Conservation (phyloP, 2,329 filamentous ascomycete species). For the Parafenestella ontariensis region DNA sequence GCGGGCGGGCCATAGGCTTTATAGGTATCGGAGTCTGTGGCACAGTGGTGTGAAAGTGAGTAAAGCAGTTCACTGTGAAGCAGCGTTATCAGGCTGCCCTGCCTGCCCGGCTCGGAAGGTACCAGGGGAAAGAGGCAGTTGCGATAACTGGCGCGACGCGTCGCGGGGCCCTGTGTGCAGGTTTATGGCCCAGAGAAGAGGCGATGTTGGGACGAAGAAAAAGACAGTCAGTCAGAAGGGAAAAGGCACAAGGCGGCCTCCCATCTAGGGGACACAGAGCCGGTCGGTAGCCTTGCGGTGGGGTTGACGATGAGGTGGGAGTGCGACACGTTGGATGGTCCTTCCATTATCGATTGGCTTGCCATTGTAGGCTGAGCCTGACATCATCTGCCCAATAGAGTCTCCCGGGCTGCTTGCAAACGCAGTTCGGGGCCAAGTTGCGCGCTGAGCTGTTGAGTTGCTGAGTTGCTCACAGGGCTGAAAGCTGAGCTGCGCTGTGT, state of each 20-base stretch:
- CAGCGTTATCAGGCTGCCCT: constrained; percentile 9
- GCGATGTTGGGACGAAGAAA: neutral
- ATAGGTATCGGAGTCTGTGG: neutral
- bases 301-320: constrained; percentile 8
- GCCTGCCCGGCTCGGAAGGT: neutral
- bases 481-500: constrained; percentile 4
- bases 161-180: constrained; percentile 1
- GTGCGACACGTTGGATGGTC: constrained; percentile 5
- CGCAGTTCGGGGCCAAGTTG: neutral
- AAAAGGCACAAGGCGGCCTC: neutral
- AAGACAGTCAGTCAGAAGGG: neutral
- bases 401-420: neutral
- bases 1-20: neutral
- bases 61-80: constrained; percentile 6
- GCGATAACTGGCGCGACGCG: constrained; percentile 10
- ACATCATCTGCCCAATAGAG: constrained; percentile 14
- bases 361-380: constrained; percentile 9
- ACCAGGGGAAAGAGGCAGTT: neutral
- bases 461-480: constrained; percentile 7
- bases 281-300: constrained; percentile 10
- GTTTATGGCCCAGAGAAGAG: neutral
- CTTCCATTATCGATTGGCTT: constrained; percentile 24
- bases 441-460: neutral
- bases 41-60: constrained; percentile 2
- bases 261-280: constrained; percentile 1